Conservation (phyloP, 257 asterid genomes). For the Petunia axillaris region DNA sequence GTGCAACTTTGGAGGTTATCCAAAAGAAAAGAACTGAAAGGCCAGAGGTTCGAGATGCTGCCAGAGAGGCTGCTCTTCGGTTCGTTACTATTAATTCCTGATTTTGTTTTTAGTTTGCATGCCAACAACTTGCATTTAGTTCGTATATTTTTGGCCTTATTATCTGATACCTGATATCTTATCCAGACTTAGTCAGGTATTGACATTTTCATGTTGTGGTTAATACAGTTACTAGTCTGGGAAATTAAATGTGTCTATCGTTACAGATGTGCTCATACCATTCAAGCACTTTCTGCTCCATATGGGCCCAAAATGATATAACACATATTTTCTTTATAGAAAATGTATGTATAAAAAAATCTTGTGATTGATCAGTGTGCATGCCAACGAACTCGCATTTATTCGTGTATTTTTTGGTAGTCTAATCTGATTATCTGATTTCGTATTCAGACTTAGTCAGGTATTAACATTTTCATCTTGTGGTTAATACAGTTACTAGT, state of each 20-base stretch:
- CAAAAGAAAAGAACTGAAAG: constrained; percentile 86
- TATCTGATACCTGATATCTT: background rate
- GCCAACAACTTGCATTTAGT: background rate
- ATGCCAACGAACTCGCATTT: too few relatives aligned
- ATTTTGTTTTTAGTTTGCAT: background rate
- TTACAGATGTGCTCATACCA: constrained; percentile 35
- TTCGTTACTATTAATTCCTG: constrained; percentile 25
- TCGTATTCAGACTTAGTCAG: constrained; percentile 37
- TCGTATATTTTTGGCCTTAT: background rate
- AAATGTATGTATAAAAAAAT: too few relatives aligned
- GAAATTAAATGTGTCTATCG: constrained; percentile 35
- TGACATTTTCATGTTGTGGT: constrained; percentile 20
- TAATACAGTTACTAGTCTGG: constrained; percentile 42
- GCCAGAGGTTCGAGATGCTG: constrained; percentile 95
- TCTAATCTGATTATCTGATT: constrained; percentile 29
- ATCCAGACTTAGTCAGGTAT: constrained; percentile 51
- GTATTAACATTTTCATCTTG: constrained; percentile 45
- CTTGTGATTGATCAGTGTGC: too few relatives aligned
- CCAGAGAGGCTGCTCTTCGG: constrained; percentile 93
- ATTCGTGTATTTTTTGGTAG: too few relatives aligned
- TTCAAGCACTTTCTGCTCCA: constrained; percentile 37
- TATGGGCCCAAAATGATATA: constrained; percentile 17
- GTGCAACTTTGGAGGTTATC: constrained; percentile 89
- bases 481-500: constrained; percentile 62
- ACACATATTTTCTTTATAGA: background rate